phyloP scores from a whole-genome alignment of 2,329 filamentous ascomycete genomes.

The Exophiala aquamarina region DNA sequence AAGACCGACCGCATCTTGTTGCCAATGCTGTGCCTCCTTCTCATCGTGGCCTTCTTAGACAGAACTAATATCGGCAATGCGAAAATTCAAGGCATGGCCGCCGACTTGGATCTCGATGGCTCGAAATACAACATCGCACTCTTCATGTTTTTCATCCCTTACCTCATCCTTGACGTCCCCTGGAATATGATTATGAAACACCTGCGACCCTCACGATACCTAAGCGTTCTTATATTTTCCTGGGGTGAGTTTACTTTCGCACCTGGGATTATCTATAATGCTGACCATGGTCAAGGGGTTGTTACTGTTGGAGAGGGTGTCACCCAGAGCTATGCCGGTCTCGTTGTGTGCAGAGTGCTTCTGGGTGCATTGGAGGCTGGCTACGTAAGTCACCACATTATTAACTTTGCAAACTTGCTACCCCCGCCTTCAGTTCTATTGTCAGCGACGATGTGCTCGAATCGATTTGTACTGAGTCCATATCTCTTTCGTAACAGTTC shows the following conservation, averaged over 20 bases:
- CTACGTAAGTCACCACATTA: conserved; percentile 36
- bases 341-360: conserved; percentile 30
- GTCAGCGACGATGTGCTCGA: too few relatives aligned
- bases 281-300: conserved; percentile 28
- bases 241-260: conserved; percentile 26
- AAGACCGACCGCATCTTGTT: conserved; percentile 41
- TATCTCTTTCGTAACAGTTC: too few relatives aligned
- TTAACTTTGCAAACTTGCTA: too few relatives aligned
- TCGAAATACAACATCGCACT: conserved; percentile 35
- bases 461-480: too few relatives aligned
- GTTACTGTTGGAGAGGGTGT: conserved; percentile 39
- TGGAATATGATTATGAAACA: conserved; percentile 46
- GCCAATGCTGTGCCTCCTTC: conserved; percentile 35
- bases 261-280: neutral
- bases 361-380: conserved; percentile 33
- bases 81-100: conserved; percentile 42
- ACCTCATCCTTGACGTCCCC: conserved; percentile 38
- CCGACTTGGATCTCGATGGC: conserved; percentile 42
- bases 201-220: conserved; percentile 14
- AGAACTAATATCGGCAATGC: conserved; percentile 48
- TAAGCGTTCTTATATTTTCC: conserved; percentile 12
- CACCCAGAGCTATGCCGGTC: conserved; percentile 26
- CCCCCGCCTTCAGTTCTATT: too few relatives aligned
- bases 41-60: conserved; percentile 45
- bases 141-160: conserved; percentile 25